Percentiles rank a stretch among this genome's conserved stretches.
Conservation (phyloP, 331 rosid species). For the Quercus lobata region DNA sequence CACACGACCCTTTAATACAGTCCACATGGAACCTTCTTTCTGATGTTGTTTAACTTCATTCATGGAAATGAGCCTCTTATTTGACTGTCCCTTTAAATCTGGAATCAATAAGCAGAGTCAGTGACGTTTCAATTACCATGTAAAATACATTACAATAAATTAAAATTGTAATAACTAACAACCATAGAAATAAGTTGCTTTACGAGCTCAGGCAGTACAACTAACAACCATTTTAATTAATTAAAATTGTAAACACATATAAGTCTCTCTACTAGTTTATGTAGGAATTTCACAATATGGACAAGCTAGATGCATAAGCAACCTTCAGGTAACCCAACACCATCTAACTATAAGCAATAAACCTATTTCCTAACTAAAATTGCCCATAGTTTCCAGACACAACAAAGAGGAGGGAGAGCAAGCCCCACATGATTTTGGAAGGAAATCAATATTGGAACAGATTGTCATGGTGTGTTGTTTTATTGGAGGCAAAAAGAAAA, state of each 20-base stretch:
- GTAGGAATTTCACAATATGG: not conserved
- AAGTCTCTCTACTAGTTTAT: not conserved
- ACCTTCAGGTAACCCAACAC: not conserved
- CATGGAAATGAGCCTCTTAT: conserved; percentile 74
- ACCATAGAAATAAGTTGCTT: not conserved
- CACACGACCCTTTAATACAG: conserved; percentile 88
- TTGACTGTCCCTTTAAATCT: conserved; percentile 91
- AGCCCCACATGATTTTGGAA: not conserved
- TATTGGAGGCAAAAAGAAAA: not conserved
- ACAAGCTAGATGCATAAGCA: no score
- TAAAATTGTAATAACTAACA: not conserved
- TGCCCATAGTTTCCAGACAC: not conserved
- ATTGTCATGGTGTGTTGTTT: not conserved
- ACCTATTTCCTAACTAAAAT: not conserved
- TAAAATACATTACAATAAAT: not conserved
- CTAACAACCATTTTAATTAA: not conserved
- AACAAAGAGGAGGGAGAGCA: not conserved
- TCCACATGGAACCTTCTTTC: conserved; percentile 86
- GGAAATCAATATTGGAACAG: not conserved
- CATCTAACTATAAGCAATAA: not conserved
- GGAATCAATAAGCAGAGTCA: not conserved
- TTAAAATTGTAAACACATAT: not conserved
- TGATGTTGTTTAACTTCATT: conserved; percentile 78
- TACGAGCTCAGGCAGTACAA: not conserved
- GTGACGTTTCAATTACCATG: not conserved